A percentile compares a stretch with the other conserved stretches of the same genome.
Evolutionary conservation across 306 rosid species (phyloP).

Genomic region (Prunus kanzakura): DNA sequence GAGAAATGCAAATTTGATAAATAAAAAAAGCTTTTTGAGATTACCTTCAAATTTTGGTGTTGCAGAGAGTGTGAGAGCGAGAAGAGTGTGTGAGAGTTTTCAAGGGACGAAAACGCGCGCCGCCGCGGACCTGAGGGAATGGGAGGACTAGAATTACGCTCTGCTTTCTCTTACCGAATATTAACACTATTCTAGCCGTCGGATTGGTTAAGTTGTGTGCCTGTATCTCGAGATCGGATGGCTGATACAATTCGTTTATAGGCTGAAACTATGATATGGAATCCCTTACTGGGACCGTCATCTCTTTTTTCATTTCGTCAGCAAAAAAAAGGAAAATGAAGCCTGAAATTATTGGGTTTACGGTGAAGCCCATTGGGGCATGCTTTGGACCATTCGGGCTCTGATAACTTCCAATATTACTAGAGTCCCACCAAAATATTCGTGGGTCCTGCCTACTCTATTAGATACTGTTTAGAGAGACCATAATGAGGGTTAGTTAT

Average conservation of each 20-base stretch:
- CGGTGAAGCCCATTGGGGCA: too few relatives aligned
- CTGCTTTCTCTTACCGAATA: conserved; percentile 13
- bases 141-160: conserved; percentile 14
- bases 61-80: not conserved
- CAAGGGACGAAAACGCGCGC: not conserved
- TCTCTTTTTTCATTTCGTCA: not conserved
- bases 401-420: too few relatives aligned
- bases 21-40: not conserved
- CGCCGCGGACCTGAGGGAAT: conserved; percentile 9
- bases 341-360: too few relatives aligned
- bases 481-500: too few relatives aligned
- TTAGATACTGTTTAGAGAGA: too few relatives aligned
- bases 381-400: too few relatives aligned
- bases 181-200: not conserved
- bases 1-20: not conserved
- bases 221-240: not conserved
- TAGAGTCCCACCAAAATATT: too few relatives aligned
- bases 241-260: not conserved
- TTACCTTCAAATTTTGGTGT: not conserved
- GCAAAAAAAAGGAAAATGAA: too few relatives aligned
- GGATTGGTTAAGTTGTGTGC: not conserved
- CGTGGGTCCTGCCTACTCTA: too few relatives aligned
- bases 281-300: not conserved
- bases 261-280: not conserved
- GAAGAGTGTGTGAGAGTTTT: not conserved